Evolutionary conservation across 1,284 basidiomycete genomes (phyloP), one percentile per base, ranked within the genome.

Genomic region (Blastosporella zonata): DNA sequence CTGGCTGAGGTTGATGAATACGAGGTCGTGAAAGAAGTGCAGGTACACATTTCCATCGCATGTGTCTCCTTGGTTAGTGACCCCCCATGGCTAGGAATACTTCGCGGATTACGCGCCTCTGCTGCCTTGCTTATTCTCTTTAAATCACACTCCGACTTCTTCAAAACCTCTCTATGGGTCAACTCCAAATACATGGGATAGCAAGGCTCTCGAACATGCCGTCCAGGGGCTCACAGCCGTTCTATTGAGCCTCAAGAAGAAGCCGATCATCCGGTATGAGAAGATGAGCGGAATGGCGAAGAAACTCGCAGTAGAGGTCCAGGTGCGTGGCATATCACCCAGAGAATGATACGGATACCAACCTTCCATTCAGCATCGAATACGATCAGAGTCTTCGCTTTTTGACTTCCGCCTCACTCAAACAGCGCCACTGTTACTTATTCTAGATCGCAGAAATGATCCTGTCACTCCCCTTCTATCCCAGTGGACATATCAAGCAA

Each of bases 401-500:
- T 92, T 91, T 65, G 87, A 91, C 62, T 91, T 90, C 64, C 75
- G 87, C 37, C 69, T 79, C 43, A 87, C 86, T 2, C 87, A 90
- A 68, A 78, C 87, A 7, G 77, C 87, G 1, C 88, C 90, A 8
- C 61, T 90, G 34, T 69, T 92, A 15, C 75, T 91, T 43, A 87
- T 90, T 55, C 74, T 91, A 49, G 97, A 99, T 71, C 81, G 97
- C 48, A 76, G 96, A 54, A 97, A 97, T 67, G 97, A 99, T 64
- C 97, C 97, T 2, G 93, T 99, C 12, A 99, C 97, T 0, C 97
- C 97, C 2, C 71, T 99, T n/a, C 76, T 99, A 22, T 91, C 92
- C 1, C 97, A 97, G 67, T 99, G 97, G 97, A 99, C 97, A 10
- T 99, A 99, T 69, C 96, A 99, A 67, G 97, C 97, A 1, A 98